Evolutionary conservation across 2,329 filamentous ascomycete genomes (phyloP).

Genomic region (Neopestalotiopsis rosae): DNA sequence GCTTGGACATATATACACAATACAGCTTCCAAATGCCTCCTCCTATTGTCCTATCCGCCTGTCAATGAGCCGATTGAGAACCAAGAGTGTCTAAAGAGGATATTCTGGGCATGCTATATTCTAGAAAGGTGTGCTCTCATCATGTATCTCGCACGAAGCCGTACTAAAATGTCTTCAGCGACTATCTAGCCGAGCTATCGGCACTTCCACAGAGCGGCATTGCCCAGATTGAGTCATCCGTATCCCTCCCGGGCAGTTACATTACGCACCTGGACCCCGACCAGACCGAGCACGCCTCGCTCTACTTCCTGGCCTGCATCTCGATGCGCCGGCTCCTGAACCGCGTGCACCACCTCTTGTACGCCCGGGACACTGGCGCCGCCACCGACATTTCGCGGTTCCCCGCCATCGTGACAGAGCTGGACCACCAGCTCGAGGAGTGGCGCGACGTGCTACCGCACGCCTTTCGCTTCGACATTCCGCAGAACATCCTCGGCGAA

Average conservation of each 20-base stretch:
- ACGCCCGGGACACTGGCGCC: constrained; percentile 50
- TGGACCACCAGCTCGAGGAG: constrained; percentile 54
- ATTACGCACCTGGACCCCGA: constrained; percentile 45
- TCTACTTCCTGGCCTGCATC: constrained; percentile 60
- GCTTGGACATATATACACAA: constrained; percentile 58
- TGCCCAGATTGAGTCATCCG: constrained; percentile 55
- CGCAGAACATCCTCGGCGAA: constrained; percentile 23
- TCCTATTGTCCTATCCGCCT: constrained; percentile 51
- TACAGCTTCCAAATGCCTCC: constrained; percentile 54
- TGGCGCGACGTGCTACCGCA: constrained; percentile 53
- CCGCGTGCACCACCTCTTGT: constrained; percentile 54
- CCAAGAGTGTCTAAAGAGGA: constrained; percentile 52
- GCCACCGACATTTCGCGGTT: constrained; percentile 50
- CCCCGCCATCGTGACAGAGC: constrained; percentile 52
- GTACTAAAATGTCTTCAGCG: constrained; percentile 35
- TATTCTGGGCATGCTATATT: constrained; percentile 62
- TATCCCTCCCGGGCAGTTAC: constrained; percentile 53
- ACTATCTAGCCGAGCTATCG: constrained; percentile 58
- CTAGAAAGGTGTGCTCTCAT: constrained; percentile 48
- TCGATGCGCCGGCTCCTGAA: constrained; percentile 55
- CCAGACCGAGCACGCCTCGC: constrained; percentile 52
- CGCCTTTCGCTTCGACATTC: constrained; percentile 44
- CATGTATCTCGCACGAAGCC: background rate
- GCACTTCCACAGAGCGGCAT: constrained; percentile 56
- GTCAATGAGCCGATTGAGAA: constrained; percentile 43